A percentile compares a stretch with the other conserved stretches of the same genome.
Evolutionary conservation across 2,329 filamentous ascomycete genomes (phyloP).

Genomic region (Albifimbria verrucaria): DNA sequence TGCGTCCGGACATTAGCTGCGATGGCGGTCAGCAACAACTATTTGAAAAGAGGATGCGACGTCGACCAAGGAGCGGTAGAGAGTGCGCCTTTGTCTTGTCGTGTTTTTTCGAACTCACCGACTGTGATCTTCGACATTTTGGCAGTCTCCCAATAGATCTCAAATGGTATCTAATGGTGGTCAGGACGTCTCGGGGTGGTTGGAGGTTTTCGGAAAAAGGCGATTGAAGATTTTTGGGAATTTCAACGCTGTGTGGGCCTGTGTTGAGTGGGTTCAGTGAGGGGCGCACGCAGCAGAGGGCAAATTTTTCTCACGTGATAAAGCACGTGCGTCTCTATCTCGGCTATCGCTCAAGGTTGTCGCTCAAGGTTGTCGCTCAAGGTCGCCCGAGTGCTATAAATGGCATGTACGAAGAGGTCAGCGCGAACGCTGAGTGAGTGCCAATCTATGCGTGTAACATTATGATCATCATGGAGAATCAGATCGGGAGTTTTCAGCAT

Average conservation of each 20-base stretch:
- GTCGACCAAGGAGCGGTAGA: too few species aligned
- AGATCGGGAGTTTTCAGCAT: too few species aligned
- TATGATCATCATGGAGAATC: too few species aligned
- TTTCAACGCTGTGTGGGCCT: slow-evolving; percentile 9
- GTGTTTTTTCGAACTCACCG: slow-evolving; percentile 41
- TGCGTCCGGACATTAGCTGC: slow-evolving; percentile 89
- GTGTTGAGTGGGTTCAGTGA: slow-evolving; percentile 17
- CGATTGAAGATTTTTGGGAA: slow-evolving; percentile 16
- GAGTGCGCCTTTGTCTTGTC: too few species aligned
- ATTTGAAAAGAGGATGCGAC: not conserved
- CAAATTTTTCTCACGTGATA: slow-evolving; percentile 31
- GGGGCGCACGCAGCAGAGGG: too few species aligned
- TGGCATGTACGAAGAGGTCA: too few species aligned
- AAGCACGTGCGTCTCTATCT: slow-evolving; percentile 21
- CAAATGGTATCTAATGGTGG: slow-evolving; percentile 66
- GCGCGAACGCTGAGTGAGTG: too few species aligned
- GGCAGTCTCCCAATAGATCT: slow-evolving; percentile 84
- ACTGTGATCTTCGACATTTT: slow-evolving; percentile 86
- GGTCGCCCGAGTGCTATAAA: too few species aligned
- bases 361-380: not conserved
- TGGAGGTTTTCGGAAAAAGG: slow-evolving; percentile 12
- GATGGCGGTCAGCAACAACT: slow-evolving; percentile 28
- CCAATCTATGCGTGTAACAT: too few species aligned
- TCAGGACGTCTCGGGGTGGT: slow-evolving; percentile 29
- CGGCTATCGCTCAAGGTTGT: not conserved